These are phyloP conservation scores for Capronia epimyces DNA, from an alignment of 2,329 filamentous ascomycete species.

Conservation along the genomic window DNA sequence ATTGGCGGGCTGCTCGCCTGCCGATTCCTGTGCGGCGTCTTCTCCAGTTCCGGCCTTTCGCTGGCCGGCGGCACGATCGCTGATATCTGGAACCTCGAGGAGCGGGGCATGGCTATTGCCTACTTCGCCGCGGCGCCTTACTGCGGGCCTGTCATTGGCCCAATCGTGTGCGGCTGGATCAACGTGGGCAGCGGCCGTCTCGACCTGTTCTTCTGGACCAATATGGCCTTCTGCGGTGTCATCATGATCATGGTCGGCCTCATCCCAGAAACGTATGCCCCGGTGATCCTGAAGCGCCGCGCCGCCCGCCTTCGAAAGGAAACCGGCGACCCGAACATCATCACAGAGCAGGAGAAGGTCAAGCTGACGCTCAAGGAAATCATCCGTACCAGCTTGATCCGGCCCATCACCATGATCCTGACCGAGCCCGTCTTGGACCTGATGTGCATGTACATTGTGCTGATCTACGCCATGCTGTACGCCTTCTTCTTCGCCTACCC, in stretches of 20 bases:
- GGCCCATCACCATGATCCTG: constrained; percentile 41
- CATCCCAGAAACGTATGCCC: constrained; percentile 55
- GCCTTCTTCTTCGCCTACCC: constrained; percentile 46
- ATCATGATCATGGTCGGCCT: constrained; percentile 50
- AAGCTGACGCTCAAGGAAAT: constrained; percentile 39
- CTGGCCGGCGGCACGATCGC: constrained; percentile 40
- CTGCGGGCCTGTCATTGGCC: constrained; percentile 49
- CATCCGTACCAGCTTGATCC: constrained; percentile 39
- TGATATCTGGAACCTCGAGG: constrained; percentile 52
- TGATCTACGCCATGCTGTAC: constrained; percentile 58
- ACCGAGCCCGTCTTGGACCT: constrained; percentile 78
- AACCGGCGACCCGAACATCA: constrained; percentile 40
- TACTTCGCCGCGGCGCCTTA: constrained; percentile 56
- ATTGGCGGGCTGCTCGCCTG: constrained; percentile 70
- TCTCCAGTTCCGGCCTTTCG: constrained; percentile 65
- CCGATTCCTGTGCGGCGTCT: constrained; percentile 67
- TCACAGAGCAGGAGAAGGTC: constrained; percentile 39
- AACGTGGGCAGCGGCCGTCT: constrained; percentile 37
- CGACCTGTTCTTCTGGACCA: constrained; percentile 50
- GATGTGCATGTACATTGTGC: constrained; percentile 77
- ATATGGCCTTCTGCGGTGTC: constrained; percentile 28
- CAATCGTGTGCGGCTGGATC: constrained; percentile 58
- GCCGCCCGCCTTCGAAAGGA: constrained; percentile 45
- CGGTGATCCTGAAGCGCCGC: constrained; percentile 48
- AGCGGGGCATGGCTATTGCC: constrained; percentile 54